A percentile compares a stretch with the other conserved stretches of the same genome.
phyloP scores from a whole-genome alignment of 2,329 filamentous ascomycete species.

The Epichloe scottii region DNA sequence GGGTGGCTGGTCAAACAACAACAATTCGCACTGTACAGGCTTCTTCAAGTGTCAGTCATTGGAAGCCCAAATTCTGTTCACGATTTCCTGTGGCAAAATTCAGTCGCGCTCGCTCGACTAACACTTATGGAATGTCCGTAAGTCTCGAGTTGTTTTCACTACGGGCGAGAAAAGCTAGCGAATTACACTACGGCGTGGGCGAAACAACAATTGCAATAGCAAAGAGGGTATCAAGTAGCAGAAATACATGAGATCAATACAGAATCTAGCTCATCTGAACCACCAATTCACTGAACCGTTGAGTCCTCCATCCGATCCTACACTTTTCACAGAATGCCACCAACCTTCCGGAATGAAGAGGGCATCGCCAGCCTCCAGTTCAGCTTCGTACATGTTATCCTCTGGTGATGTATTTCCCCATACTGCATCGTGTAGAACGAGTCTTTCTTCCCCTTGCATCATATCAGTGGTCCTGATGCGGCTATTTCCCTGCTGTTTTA shows the following conservation, averaged over 20 bases:
- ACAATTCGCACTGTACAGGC: not conserved
- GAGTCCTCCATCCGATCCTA: constrained; percentile 19
- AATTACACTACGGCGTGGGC: too few species aligned
- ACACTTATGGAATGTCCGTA: too few species aligned
- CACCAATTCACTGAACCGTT: constrained; percentile 35
- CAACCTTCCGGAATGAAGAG: constrained; percentile 31
- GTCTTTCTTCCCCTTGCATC: constrained; percentile 71
- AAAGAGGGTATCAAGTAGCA: not conserved
- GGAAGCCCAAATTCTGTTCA: too few species aligned
- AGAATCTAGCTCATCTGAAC: constrained; percentile 22
- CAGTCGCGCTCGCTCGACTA: too few species aligned
- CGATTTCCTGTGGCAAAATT: too few species aligned
- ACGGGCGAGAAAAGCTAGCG: too few species aligned
- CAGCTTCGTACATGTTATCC: constrained; percentile 35
- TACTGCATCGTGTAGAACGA: constrained; percentile 51
- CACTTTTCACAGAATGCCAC: constrained; percentile 34
- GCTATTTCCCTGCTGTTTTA: constrained; percentile 27
- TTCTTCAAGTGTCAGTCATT: too few species aligned
- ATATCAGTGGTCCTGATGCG: constrained; percentile 69
- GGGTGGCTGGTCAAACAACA: not conserved
- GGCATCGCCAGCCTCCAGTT: constrained; percentile 39
- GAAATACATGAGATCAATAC: not conserved
- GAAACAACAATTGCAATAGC: not conserved
- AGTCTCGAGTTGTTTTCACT: too few species aligned
- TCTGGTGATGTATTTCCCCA: constrained; percentile 40